phyloP scores from a whole-genome alignment of 805 yeast species.

The Kluyveromyces siamensis region DNA sequence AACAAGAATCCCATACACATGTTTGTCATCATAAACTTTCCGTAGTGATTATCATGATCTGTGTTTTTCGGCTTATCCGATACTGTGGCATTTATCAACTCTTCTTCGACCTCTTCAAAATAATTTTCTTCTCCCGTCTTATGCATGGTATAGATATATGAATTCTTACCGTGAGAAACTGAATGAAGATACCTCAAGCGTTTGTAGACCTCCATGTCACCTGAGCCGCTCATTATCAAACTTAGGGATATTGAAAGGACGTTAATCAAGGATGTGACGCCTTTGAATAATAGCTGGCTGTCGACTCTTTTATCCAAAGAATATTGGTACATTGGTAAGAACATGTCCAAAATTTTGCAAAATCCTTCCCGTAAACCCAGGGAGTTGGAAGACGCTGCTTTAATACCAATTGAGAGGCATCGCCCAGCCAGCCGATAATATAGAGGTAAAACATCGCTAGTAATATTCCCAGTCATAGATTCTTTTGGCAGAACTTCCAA shows the following conservation, averaged over 20 bases:
- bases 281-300: conserved; percentile 40
- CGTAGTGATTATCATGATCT: conserved; percentile 37
- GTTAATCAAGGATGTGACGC: conserved; percentile 49
- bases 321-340: conserved; percentile 24
- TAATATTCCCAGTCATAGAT: conserved; percentile 30
- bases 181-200: conserved; percentile 66
- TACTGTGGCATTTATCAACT: conserved; percentile 3
- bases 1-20: conserved; percentile 82
- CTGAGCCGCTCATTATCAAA: conserved; percentile 81
- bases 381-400: conserved; percentile 64
- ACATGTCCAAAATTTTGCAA: conserved; percentile 19
- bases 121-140: background rate
- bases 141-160: conserved; percentile 15
- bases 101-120: conserved; percentile 3
- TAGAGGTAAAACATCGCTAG: conserved; percentile 49
- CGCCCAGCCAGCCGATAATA: conserved; percentile 66
- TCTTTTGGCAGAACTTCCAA: conserved; percentile 9
- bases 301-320: conserved; percentile 44
- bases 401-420: conserved; percentile 64
- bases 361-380: conserved; percentile 40
- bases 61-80: conserved; percentile 3
- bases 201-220: conserved; percentile 71
- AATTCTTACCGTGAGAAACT: conserved; percentile 31
- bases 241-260: conserved; percentile 57
- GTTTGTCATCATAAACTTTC: conserved; percentile 68